These are phyloP conservation scores for Paradendryphiella salina DNA, from an alignment of 2,329 filamentous ascomycete genomes.

Conservation along the genomic window DNA sequence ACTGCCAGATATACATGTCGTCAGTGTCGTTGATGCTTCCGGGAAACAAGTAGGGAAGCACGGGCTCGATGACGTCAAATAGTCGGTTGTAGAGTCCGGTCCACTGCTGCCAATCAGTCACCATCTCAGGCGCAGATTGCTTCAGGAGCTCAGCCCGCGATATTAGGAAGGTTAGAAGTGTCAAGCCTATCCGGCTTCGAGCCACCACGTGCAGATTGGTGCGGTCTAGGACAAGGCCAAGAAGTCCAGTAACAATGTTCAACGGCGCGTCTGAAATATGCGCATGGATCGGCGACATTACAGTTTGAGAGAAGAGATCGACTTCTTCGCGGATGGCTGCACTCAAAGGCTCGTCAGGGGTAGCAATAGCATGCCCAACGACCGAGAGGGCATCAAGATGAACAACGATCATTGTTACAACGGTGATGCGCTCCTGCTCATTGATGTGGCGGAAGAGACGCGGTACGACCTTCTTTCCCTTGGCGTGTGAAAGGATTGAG, in stretches of 20 bases:
- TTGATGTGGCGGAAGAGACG: conserved; percentile 93
- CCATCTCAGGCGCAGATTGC: conserved; percentile 69
- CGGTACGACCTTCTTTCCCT: conserved; percentile 94
- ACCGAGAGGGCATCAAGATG: conserved; percentile 93
- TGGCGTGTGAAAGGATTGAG: conserved; percentile 88
- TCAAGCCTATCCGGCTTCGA: conserved; percentile 83
- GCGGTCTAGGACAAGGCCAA: conserved; percentile 80
- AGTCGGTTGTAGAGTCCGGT: conserved; percentile 79
- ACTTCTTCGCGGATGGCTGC: conserved; percentile 81
- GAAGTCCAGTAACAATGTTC: conserved; percentile 84
- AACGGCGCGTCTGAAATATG: conserved; percentile 91
- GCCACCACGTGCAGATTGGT: conserved; percentile 83
- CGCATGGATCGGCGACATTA: conserved; percentile 86
- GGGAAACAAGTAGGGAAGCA: conserved; percentile 84
- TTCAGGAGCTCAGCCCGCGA: conserved; percentile 93
- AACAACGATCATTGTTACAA: conserved; percentile 92
- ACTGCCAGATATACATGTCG: conserved; percentile 97
- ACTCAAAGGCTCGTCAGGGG: conserved; percentile 70
- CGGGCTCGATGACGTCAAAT: conserved; percentile 84
- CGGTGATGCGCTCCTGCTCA: conserved; percentile 89
- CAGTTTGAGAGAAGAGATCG: conserved; percentile 82
- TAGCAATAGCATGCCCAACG: conserved; percentile 76
- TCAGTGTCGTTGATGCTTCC: conserved; percentile 86
- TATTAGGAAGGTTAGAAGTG: conserved; percentile 89
- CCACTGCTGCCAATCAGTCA: conserved; percentile 76